Evolutionary conservation across 345 rosid genomes (phyloP), one percentile per base, ranked within the genome.

Genomic region (Hibiscus syriacus): DNA sequence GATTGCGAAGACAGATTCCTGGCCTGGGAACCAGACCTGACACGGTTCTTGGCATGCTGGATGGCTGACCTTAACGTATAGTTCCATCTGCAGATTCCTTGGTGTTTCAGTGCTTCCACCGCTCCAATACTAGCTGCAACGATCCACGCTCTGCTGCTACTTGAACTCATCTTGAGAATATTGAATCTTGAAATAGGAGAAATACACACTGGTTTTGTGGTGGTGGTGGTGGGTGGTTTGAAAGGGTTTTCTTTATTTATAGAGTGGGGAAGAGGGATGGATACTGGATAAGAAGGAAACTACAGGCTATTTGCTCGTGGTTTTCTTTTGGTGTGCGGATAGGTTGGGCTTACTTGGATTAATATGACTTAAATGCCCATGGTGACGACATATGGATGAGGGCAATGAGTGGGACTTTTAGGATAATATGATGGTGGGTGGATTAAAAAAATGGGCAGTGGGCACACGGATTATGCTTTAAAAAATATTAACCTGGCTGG

Each of bases 41-140:
- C 23, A 11, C 73, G 72, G 66, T 46, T 81, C 69, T 82, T 85
- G 67, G 74, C 79, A 38, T 77, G 83, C 10, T 84, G 87, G 38
- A 83, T 72, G 14, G 77, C 9, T 0, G 80, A 81, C 52, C 82
- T 80, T 2, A 82, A n/a, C 11, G 71, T 52, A 75, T 78, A 78
- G 70, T 80, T 90, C 87, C 86, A 84, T 17, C 93, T 73, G 41
- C 89, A 81, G 50, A 85, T 50, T 0, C 91, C 91, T 34, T 83
- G 86, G 52, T 86, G 89, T 46, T 87, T 90, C 19, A 83, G 26
- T 3, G 88, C 86, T 74, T 84, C 93, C 20, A 90, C 86, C 4
- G 83, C 84, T 23, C 82, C 96, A 9, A 87, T 65, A 32, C 81
- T 78, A 17, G 74, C 79, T 2, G 85, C 89, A 5, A 78, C 84